phyloP scores from a whole-genome alignment of 306 rosid genomes.

The Astragalus membranaceus region DNA sequence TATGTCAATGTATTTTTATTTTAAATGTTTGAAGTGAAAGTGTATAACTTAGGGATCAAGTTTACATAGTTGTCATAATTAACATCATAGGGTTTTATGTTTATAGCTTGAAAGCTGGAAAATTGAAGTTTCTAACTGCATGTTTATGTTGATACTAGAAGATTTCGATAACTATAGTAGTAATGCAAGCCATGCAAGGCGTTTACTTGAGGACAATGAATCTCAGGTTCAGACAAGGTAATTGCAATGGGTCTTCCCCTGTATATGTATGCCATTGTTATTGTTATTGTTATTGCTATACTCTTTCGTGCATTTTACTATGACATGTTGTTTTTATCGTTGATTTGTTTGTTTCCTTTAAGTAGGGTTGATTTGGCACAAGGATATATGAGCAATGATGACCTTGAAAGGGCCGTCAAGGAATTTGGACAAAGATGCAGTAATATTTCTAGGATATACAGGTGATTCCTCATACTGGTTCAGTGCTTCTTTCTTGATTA shows the following conservation, averaged over 20 bases:
- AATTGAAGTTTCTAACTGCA: constrained; percentile 21
- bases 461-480: constrained; percentile 53
- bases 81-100: not conserved
- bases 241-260: not conserved
- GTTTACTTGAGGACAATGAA: constrained; percentile 36
- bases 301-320: not conserved
- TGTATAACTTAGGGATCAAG: not conserved
- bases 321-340: not conserved
- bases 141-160: constrained; percentile 21
- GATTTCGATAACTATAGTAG: constrained; percentile 24
- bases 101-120: constrained; percentile 8
- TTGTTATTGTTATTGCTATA: not conserved
- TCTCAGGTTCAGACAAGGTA: constrained; percentile 40
- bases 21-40: constrained; percentile 1
- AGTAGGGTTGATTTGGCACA: constrained; percentile 36
- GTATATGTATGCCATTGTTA: not conserved
- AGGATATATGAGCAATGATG: constrained; percentile 80
- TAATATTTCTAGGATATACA: constrained; percentile 83
- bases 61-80: not conserved
- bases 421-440: constrained; percentile 62
- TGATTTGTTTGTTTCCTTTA: not conserved
- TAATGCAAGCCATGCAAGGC: constrained; percentile 38
- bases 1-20: not conserved
- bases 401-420: constrained; percentile 65
- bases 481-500: constrained; percentile 1